These are phyloP conservation scores for Stagonosporopsis rhizophila DNA, from an alignment of 2,329 filamentous ascomycete genomes.

Conservation along the genomic window DNA sequence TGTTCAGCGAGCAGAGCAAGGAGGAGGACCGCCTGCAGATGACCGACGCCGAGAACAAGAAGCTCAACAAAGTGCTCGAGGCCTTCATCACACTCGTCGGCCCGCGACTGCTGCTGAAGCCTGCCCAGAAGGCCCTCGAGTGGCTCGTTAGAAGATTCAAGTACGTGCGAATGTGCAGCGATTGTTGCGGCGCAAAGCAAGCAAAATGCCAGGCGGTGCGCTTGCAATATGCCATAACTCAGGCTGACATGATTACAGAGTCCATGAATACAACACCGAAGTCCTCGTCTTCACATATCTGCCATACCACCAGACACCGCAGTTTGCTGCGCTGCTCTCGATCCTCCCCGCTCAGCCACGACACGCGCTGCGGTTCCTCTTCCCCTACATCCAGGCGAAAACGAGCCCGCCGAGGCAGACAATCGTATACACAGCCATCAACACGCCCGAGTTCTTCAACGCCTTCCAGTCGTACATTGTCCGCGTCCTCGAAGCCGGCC, in stretches of 20 bases:
- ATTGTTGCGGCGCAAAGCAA: background rate
- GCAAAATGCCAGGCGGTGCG: background rate
- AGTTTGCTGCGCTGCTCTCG: constrained; percentile 85
- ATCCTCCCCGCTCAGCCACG: constrained; percentile 82
- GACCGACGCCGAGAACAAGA: constrained; percentile 79
- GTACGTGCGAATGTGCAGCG: constrained; percentile 56
- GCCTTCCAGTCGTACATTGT: constrained; percentile 81
- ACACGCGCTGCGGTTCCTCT: constrained; percentile 79
- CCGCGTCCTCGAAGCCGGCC: constrained; percentile 72
- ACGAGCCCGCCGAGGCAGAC: constrained; percentile 79
- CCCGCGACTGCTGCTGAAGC: constrained; percentile 78
- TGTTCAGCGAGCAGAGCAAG: constrained; percentile 96
- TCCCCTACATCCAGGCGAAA: constrained; percentile 81
- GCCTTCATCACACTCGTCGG: constrained; percentile 83
- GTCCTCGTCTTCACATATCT: constrained; percentile 84
- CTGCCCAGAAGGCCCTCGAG: constrained; percentile 89
- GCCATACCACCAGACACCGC: constrained; percentile 85
- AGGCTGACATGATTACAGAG: constrained; percentile 57
- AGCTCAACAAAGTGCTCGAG: constrained; percentile 79
- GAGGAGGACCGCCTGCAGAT: constrained; percentile 86
- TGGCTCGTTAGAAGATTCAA: constrained; percentile 92
- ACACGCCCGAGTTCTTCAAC: constrained; percentile 77
- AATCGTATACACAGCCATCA: constrained; percentile 82
- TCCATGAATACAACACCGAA: constrained; percentile 89
- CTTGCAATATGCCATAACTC: background rate